A percentile compares a stretch with the other conserved stretches of the same genome.
These are phyloP conservation scores for Pseudogymnoascus sp. DNA, from an alignment of 2,329 filamentous ascomycete genomes.

Conservation along the genomic window DNA sequence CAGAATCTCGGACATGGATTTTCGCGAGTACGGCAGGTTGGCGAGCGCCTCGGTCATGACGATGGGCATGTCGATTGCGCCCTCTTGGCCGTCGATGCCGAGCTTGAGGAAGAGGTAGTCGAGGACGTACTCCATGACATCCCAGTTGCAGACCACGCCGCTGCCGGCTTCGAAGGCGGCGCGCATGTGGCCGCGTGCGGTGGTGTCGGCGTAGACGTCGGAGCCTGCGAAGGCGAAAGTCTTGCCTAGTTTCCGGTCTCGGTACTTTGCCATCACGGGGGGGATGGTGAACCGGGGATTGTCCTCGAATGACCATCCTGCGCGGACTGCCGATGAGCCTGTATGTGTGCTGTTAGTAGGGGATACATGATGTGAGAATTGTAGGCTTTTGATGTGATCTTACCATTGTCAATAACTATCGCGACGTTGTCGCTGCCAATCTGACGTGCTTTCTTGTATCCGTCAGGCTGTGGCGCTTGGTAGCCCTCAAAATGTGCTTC, in stretches of 20 bases:
- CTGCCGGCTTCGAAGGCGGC: constrained; percentile 86
- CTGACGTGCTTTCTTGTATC: constrained; percentile 45
- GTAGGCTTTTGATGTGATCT: not conserved
- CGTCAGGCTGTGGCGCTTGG: constrained; percentile 50
- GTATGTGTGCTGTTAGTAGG: constrained; percentile 5
- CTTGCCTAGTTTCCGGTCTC: constrained; percentile 85
- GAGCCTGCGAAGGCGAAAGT: constrained; percentile 87
- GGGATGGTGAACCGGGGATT: constrained; percentile 72
- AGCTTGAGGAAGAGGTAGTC: constrained; percentile 95
- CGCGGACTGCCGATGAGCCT: constrained; percentile 85
- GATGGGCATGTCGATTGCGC: constrained; percentile 72
- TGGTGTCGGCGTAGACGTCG: constrained; percentile 92
- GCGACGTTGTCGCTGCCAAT: constrained; percentile 59
- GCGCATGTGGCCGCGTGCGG: constrained; percentile 80
- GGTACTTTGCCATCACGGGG: constrained; percentile 89
- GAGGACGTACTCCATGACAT: constrained; percentile 88
- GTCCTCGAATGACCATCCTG: constrained; percentile 90
- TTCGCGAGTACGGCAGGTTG: constrained; percentile 79
- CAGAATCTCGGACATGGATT: constrained; percentile 93
- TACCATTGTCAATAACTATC: constrained; percentile 98
- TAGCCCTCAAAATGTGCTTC: constrained; percentile 53
- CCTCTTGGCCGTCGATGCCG: constrained; percentile 68
- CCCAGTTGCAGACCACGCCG: constrained; percentile 93
- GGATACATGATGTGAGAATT: not conserved
- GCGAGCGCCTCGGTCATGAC: constrained; percentile 95